These are phyloP conservation scores for Melaleuca quinquenervia DNA, from an alignment of 345 rosid genomes.

Conservation along the genomic window DNA sequence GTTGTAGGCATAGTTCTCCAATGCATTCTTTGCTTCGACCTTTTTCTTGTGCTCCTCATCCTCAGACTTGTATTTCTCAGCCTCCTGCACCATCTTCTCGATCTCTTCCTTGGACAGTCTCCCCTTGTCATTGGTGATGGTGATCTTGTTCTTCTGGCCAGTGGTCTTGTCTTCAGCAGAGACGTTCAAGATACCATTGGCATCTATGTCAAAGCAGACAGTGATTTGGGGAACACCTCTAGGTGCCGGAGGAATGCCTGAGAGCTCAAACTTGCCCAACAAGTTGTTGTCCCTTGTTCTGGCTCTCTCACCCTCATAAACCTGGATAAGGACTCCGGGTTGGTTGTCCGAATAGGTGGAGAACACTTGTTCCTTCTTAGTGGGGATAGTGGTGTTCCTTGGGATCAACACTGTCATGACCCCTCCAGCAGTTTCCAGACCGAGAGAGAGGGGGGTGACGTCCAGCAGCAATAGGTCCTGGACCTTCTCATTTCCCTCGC, in stretches of 20 bases:
- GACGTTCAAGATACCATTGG: conserved; percentile 67
- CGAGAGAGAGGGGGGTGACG: conserved; percentile 58
- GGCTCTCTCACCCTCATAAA: conserved; percentile 65
- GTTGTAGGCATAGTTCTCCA: conserved; percentile 56
- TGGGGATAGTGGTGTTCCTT: conserved; percentile 68
- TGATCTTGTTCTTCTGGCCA: conserved; percentile 65
- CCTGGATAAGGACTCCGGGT: conserved; percentile 65
- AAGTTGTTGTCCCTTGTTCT: conserved; percentile 71
- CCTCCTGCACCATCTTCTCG: conserved; percentile 72
- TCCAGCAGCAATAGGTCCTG: conserved; percentile 61
- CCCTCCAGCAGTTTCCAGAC: conserved; percentile 67
- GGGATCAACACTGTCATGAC: conserved; percentile 66
- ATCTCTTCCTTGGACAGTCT: conserved; percentile 65
- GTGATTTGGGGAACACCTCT: conserved; percentile 75
- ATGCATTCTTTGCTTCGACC: conserved; percentile 49
- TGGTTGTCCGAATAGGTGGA: conserved; percentile 69
- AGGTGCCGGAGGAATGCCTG: conserved; percentile 77
- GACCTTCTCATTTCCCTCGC: conserved; percentile 73
- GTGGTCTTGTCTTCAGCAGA: conserved; percentile 74
- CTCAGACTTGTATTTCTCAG: conserved; percentile 68
- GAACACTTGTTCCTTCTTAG: conserved; percentile 72
- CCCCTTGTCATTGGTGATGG: conserved; percentile 72
- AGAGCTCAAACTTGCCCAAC: conserved; percentile 63
- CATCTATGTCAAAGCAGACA: conserved; percentile 70
- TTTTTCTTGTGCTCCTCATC: conserved; percentile 73